Percentiles rank a stretch among this genome's conserved stretches.
Evolutionary conservation across 805 yeast genomes (phyloP).

Genomic region (Saccharomycopsis fodiens): DNA sequence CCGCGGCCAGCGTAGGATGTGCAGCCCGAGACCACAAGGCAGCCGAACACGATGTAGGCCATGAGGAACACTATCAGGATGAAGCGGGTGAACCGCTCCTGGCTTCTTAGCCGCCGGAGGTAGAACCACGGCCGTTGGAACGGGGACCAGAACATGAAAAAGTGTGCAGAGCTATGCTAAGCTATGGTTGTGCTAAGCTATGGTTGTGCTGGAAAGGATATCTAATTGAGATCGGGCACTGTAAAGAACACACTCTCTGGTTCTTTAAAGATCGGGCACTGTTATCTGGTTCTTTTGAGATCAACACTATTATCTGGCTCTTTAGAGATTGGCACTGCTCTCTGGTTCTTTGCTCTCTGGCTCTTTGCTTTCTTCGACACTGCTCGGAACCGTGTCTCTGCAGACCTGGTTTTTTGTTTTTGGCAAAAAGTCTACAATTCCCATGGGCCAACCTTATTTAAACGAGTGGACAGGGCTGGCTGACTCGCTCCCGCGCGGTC

Average conservation of each 20-base stretch:
- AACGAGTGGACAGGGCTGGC: too few relatives aligned
- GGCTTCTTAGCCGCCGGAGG: neutral
- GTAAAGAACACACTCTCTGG: neutral
- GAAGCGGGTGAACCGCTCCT: constrained; percentile 6
- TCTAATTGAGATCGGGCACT: neutral
- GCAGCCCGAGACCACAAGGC: constrained; percentile 18
- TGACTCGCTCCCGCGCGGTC: too few relatives aligned
- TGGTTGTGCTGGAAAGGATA: neutral
- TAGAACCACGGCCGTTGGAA: neutral
- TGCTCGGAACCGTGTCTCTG: too few relatives aligned
- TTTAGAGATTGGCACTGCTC: too few relatives aligned
- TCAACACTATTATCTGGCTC: too few relatives aligned
- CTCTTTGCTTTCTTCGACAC: too few relatives aligned
- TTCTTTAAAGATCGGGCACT: too few relatives aligned
- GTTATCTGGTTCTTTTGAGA: too few relatives aligned
- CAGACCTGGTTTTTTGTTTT: too few relatives aligned
- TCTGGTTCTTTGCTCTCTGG: too few relatives aligned
- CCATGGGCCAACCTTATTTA: too few relatives aligned
- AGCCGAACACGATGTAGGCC: constrained; percentile 17
- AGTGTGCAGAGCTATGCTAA: neutral
- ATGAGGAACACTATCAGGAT: constrained; percentile 9
- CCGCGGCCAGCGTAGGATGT: constrained; percentile 11
- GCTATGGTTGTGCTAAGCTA: neutral
- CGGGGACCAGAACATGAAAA: neutral
- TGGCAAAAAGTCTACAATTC: too few relatives aligned